Evolutionary conservation across 306 rosid species (phyloP).

Genomic region (Lithocarpus polystachyus): DNA sequence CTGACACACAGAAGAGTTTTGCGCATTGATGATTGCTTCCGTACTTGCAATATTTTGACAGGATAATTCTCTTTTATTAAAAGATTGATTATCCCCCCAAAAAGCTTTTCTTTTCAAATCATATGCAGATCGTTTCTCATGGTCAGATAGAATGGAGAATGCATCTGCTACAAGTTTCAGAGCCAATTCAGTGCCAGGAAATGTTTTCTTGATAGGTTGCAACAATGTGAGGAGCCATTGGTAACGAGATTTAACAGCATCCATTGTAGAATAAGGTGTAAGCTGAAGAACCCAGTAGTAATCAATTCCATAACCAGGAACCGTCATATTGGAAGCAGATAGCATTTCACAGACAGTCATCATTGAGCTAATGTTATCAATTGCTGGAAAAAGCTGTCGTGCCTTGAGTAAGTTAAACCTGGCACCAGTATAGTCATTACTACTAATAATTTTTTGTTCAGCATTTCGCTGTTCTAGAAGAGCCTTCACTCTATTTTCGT

Average conservation of each 20-base stretch:
- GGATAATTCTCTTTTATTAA: neutral
- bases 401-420: conserved; percentile 5
- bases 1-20: neutral
- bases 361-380: conserved; percentile 13
- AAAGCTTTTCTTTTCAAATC: neutral
- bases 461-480: conserved; percentile 11
- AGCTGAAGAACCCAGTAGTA: conserved; percentile 24
- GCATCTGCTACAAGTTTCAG: conserved; percentile 11
- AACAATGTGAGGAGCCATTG: neutral
- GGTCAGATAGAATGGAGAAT: conserved; percentile 13
- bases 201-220: conserved; percentile 1
- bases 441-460: neutral
- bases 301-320: conserved; percentile 19
- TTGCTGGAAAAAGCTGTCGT: neutral
- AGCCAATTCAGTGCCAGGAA: conserved; percentile 17
- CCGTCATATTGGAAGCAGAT: conserved; percentile 7
- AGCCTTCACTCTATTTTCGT: conserved; percentile 1
- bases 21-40: neutral
- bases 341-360: conserved; percentile 17
- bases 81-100: neutral
- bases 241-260: neutral
- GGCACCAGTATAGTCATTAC: conserved; percentile 3
- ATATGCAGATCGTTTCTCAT: neutral
- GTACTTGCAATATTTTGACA: neutral
- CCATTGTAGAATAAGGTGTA: neutral